Percentiles rank a stretch among this genome's conserved stretches.
Conservation (phyloP, 1,284 basidiomycete species). For the Rhodotorula sp. region DNA sequence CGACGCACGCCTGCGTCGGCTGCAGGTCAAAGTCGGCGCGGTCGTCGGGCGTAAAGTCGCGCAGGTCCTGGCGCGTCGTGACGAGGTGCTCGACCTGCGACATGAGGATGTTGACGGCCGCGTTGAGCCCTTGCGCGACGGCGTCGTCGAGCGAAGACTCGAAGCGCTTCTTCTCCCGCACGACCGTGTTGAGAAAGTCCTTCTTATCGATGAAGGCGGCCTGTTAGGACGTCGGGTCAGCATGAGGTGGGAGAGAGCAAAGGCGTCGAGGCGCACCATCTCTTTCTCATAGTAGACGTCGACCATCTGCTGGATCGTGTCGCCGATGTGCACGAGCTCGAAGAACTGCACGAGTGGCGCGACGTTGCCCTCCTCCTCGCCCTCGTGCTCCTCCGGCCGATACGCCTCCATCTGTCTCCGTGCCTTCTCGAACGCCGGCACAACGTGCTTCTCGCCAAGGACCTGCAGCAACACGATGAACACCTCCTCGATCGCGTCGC, state of each 20-base stretch:
- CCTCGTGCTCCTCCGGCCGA: constrained; percentile 72
- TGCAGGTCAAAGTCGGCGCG: constrained; percentile 45
- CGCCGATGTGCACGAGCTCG: constrained; percentile 93
- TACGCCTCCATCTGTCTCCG: constrained; percentile 83
- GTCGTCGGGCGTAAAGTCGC: constrained; percentile 89
- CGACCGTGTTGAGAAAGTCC: constrained; percentile 89
- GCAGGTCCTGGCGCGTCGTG: constrained; percentile 72
- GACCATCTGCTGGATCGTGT: constrained; percentile 95
- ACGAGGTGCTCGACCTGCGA: constrained; percentile 96
- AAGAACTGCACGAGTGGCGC: constrained; percentile 95
- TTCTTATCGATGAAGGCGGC: constrained; percentile 81
- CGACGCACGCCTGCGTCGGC: constrained; percentile 79
- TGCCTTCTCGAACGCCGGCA: constrained; percentile 81
- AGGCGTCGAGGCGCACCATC: constrained; percentile 58
- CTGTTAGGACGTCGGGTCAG: constrained; percentile 52
- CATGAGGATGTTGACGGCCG: constrained; percentile 94
- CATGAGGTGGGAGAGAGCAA: background rate
- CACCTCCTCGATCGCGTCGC: constrained; percentile 73
- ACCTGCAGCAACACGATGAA: constrained; percentile 81
- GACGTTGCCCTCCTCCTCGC: constrained; percentile 70
- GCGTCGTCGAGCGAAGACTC: constrained; percentile 88
- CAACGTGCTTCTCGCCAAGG: constrained; percentile 76
- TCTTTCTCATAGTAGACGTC: constrained; percentile 98
- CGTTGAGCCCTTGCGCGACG: constrained; percentile 88
- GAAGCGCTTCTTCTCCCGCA: constrained; percentile 94